These are phyloP conservation scores for Dunaliella primolecta DNA, from an alignment of 139 green algal genomes.

Conservation along the genomic window DNA sequence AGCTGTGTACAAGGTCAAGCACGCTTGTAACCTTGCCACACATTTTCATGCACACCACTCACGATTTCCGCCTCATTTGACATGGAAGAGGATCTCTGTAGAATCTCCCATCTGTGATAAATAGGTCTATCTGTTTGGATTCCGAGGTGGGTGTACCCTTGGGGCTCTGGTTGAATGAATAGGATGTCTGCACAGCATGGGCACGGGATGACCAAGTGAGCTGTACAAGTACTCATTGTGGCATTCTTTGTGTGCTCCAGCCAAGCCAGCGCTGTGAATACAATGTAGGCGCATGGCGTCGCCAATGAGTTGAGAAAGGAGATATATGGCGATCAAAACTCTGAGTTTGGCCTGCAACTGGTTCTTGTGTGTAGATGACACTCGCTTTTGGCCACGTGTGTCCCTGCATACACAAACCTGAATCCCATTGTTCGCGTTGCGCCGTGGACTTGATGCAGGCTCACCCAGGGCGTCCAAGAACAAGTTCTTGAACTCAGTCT, in stretches of 20 bases:
- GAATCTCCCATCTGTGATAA: slow-evolving; percentile 68
- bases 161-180: slow-evolving; percentile 43
- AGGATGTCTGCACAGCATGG: slow-evolving; percentile 20
- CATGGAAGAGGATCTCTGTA: slow-evolving; percentile 65
- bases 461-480: slow-evolving; percentile 64
- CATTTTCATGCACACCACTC: too few relatives aligned
- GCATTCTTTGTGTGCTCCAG: not conserved
- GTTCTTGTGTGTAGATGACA: not conserved
- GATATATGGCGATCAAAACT: too few relatives aligned
- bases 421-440: slow-evolving; percentile 38
- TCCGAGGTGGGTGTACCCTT: not conserved
- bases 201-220: not conserved
- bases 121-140: slow-evolving; percentile 46
- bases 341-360: not conserved
- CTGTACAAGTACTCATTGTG: not conserved
- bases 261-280: not conserved
- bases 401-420: slow-evolving; percentile 37
- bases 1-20: too few relatives aligned
- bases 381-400: too few relatives aligned
- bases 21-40: too few relatives aligned
- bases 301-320: too few relatives aligned
- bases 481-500: slow-evolving; percentile 57
- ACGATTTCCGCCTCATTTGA: slow-evolving; percentile 37
- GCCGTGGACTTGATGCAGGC: slow-evolving; percentile 27
- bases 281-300: not conserved